phyloP scores from a whole-genome alignment of 495 filamentous ascomycete genomes.

The Aspergillus haitiensis region DNA sequence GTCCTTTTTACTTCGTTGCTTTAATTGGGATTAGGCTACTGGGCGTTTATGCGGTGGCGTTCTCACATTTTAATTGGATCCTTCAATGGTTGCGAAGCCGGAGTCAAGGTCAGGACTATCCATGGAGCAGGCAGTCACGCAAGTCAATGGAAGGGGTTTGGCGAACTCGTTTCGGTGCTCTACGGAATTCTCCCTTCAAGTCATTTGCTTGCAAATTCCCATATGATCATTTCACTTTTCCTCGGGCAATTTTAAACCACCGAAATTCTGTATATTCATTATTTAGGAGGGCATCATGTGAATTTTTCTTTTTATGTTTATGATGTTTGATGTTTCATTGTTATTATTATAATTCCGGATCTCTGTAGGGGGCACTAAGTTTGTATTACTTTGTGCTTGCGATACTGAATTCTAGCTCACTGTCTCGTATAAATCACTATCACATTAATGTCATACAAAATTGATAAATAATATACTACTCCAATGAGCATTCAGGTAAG shows the following conservation, averaged over 20 bases:
- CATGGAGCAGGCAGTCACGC: constrained; percentile 8
- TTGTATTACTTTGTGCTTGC: no score
- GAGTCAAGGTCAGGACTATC: constrained; percentile 15
- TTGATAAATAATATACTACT: no score
- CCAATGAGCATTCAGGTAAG: not conserved
- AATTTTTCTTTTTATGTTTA: constrained; percentile 1
- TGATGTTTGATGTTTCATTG: not conserved
- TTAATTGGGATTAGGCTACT: constrained; percentile 29
- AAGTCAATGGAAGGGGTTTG: constrained; percentile 1
- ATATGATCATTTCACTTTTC: not conserved
- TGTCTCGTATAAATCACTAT: no score
- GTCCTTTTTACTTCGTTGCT: constrained; percentile 24
- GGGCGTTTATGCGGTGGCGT: constrained; percentile 34
- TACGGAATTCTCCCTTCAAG: constrained; percentile 1
- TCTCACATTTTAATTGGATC: constrained; percentile 20
- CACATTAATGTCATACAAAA: no score
- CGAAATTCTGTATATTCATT: constrained; percentile 16
- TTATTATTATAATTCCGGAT: not conserved
- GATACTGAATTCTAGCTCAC: no score
- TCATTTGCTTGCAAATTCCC: constrained; percentile 1
- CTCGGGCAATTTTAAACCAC: not conserved
- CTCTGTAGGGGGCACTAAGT: no score
- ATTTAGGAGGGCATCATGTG: constrained; percentile 1
- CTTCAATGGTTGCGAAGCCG: constrained; percentile 10
- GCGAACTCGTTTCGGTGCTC: not conserved